A percentile compares a stretch with the other conserved stretches of the same genome.
Evolutionary conservation across 805 yeast species (phyloP).

Genomic region (Grigorovia yakushimaensis): DNA sequence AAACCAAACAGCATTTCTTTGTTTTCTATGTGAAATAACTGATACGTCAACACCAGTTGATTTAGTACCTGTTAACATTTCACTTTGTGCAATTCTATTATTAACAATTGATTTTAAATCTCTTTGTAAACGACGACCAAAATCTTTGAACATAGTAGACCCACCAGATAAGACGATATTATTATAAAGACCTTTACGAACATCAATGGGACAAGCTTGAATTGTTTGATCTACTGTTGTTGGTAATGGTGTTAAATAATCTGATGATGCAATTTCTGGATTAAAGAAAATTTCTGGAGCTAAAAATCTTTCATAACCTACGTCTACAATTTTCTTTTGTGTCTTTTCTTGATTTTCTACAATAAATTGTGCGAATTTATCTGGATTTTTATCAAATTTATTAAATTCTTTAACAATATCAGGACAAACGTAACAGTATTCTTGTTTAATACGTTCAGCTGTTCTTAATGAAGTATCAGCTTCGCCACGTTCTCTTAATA

Average conservation of each 20-base stretch:
- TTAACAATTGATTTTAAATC: constrained; percentile 82
- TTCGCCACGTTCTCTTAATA: constrained; percentile 95
- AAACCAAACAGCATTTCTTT: constrained; percentile 98
- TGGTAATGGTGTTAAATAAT: constrained; percentile 92
- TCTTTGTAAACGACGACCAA: constrained; percentile 94
- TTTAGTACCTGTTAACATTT: constrained; percentile 58
- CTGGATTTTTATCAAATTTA: constrained; percentile 89
- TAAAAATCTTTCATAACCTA: constrained; percentile 93
- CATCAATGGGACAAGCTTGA: constrained; percentile 94
- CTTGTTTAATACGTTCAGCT: constrained; percentile 94
- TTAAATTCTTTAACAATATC: constrained; percentile 94
- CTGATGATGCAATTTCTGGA: constrained; percentile 94
- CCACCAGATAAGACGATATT: constrained; percentile 97
- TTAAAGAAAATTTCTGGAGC: constrained; percentile 99
- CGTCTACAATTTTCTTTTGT: constrained; percentile 63
- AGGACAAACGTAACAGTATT: constrained; percentile 94
- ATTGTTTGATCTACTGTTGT: constrained; percentile 92
- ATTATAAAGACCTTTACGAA: constrained; percentile 89
- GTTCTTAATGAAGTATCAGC: constrained; percentile 86
- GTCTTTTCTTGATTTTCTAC: constrained; percentile 71
- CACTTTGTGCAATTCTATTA: constrained; percentile 77
- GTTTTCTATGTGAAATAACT: constrained; percentile 94
- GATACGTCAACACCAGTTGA: constrained; percentile 94
- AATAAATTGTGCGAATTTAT: constrained; percentile 84
- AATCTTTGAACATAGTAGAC: constrained; percentile 96